Evolutionary conservation across 2,329 filamentous ascomycete genomes (phyloP).

Genomic region (Pseudogymnoascus verrucosus): DNA sequence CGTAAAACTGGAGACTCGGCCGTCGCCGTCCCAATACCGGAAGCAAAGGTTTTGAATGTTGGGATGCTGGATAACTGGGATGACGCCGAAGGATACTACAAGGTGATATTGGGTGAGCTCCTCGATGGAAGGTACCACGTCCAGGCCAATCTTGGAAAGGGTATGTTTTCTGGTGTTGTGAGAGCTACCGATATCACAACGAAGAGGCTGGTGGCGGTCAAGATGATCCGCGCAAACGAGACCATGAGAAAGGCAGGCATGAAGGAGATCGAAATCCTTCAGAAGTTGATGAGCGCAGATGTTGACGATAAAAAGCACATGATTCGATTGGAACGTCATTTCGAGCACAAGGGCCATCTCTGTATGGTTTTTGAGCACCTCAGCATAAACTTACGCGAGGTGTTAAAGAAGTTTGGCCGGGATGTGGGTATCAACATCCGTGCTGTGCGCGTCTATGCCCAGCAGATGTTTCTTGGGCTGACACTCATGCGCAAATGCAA

Average conservation of each 20-base stretch:
- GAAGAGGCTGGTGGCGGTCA: conserved; percentile 80
- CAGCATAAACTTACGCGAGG: conserved; percentile 84
- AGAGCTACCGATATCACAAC: conserved; percentile 71
- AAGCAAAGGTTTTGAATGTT: conserved; percentile 53
- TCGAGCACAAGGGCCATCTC: conserved; percentile 90
- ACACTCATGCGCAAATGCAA: conserved; percentile 84
- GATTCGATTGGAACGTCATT: conserved; percentile 76
- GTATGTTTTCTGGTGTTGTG: conserved; percentile 96
- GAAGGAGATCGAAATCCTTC: conserved; percentile 88
- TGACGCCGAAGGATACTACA: conserved; percentile 93
- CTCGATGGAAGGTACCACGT: conserved; percentile 86
- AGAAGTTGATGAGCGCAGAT: conserved; percentile 79
- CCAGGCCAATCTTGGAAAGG: conserved; percentile 77
- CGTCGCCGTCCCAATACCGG: conserved; percentile 34
- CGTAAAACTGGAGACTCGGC: conserved; percentile 37
- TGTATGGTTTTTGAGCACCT: conserved; percentile 97
- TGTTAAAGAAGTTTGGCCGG: conserved; percentile 91
- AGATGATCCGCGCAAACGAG: conserved; percentile 96
- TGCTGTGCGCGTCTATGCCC: conserved; percentile 81
- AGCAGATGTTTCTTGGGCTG: conserved; percentile 88
- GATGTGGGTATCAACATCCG: conserved; percentile 86
- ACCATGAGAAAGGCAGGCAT: conserved; percentile 85
- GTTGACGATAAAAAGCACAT: conserved; percentile 86
- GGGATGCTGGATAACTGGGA: conserved; percentile 88
- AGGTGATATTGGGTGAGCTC: conserved; percentile 84